Conservation (phyloP, 441 rosid genomes). For the Biscutella laevigata region DNA sequence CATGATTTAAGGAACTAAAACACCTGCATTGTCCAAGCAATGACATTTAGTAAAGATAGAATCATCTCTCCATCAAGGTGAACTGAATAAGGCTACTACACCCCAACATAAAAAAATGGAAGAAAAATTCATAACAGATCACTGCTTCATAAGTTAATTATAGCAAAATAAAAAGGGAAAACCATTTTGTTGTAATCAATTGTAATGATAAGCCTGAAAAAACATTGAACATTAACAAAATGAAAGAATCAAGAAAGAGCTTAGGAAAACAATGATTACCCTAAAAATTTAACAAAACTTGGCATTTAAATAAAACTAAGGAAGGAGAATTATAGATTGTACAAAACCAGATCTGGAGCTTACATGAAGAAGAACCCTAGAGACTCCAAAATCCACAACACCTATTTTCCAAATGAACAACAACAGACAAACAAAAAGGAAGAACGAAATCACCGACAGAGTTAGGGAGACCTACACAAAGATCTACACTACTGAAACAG, state of each 20-base stretch:
- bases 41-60: background rate
- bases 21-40: constrained; percentile 17
- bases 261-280: constrained; percentile 14
- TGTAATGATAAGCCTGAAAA: constrained; percentile 1
- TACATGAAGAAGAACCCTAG: constrained; percentile 32
- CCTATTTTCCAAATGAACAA: constrained; percentile 19
- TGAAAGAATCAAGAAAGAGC: constrained; percentile 13
- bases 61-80: constrained; percentile 1
- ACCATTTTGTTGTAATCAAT: background rate
- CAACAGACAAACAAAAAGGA: constrained; percentile 8
- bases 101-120: background rate
- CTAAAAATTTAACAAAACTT: background rate
- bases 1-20: constrained; percentile 32
- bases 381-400: constrained; percentile 36
- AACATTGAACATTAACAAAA: constrained; percentile 7
- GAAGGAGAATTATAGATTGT: background rate
- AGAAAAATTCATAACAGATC: background rate
- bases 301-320: background rate
- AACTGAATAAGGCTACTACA: background rate
- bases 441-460: constrained; percentile 18
- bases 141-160: background rate
- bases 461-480: constrained; percentile 6
- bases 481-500: background rate
- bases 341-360: constrained; percentile 53
- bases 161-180: background rate